These are phyloP conservation scores for Crithidia expoeki DNA, from an alignment of 208 protist species.

Conservation along the genomic window DNA sequence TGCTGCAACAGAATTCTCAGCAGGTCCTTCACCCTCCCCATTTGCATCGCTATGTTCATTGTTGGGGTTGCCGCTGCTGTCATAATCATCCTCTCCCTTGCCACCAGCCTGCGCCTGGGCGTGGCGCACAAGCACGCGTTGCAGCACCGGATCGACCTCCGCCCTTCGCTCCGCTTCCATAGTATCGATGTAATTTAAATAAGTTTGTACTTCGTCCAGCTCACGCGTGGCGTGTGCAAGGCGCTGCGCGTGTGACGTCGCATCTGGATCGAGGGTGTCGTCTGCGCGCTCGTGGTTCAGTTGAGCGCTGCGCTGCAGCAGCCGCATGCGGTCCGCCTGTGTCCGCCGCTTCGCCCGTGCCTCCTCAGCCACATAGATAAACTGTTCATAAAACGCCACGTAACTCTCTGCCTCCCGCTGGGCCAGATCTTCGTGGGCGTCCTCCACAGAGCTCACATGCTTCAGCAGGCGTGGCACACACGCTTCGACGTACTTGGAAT, in stretches of 20 bases:
- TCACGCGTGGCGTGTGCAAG: constrained; percentile 46
- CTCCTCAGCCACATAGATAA: constrained; percentile 79
- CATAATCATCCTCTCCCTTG: not conserved
- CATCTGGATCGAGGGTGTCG: constrained; percentile 69
- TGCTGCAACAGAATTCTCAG: no score
- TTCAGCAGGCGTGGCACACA: constrained; percentile 92
- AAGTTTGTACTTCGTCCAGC: constrained; percentile 72
- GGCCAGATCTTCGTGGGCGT: constrained; percentile 61
- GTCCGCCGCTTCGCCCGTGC: constrained; percentile 71
- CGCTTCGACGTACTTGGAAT: constrained; percentile 81
- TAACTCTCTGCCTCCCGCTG: constrained; percentile 79
- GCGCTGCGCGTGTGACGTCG: constrained; percentile 40
- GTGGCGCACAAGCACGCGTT: constrained; percentile 58
- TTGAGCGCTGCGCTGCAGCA: constrained; percentile 47
- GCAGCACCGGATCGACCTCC: constrained; percentile 77
- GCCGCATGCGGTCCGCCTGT: constrained; percentile 70
- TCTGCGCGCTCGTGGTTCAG: constrained; percentile 54
- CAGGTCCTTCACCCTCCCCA: no score
- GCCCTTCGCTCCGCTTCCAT: constrained; percentile 67
- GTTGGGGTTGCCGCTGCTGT: not conserved
- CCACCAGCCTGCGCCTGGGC: constrained; percentile 6
- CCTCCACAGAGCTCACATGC: constrained; percentile 87
- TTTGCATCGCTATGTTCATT: not conserved
- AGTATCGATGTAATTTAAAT: constrained; percentile 59
- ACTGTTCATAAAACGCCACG: constrained; percentile 75